A percentile compares a stretch with the other conserved stretches of the same genome.
Evolutionary conservation across 257 asterid species (phyloP).

Genomic region (Lycium ferocissimum): DNA sequence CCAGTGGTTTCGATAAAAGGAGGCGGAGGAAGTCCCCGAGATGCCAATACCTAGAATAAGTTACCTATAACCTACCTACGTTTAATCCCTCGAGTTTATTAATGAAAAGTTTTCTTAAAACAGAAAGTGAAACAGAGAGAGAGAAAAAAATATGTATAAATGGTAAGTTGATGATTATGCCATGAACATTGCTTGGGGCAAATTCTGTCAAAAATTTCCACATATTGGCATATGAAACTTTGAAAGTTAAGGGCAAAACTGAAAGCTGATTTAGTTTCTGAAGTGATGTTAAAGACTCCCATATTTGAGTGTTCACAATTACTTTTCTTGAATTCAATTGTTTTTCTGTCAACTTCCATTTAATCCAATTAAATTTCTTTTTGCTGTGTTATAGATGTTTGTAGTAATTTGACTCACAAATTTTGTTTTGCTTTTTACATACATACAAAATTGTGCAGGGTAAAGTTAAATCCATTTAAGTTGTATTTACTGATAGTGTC

Average conservation of each 20-base stretch:
- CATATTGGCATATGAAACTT: constrained; percentile 63
- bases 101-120: constrained; percentile 5
- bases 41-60: constrained; percentile 38
- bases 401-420: background rate
- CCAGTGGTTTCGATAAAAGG: constrained; percentile 61
- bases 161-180: constrained; percentile 57
- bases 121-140: constrained; percentile 12
- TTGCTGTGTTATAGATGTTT: background rate
- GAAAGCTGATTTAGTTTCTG: constrained; percentile 22
- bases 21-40: constrained; percentile 49
- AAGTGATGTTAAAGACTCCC: constrained; percentile 18
- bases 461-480: too few relatives aligned
- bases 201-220: constrained; percentile 25
- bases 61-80: constrained; percentile 26
- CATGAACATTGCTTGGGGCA: constrained; percentile 42
- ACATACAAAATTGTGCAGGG: too few relatives aligned
- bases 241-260: background rate
- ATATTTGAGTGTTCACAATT: constrained; percentile 5
- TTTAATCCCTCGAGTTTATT: constrained; percentile 31
- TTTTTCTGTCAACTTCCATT: background rate
- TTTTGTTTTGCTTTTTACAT: background rate
- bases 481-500: too few relatives aligned
- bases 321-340: constrained; percentile 19
- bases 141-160: constrained; percentile 29
- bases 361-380: background rate